Base-by-base conservation (phyloP, 225 moss, liverwort and hornwort genomes). In the Thuidium tamariscinum region DNA sequence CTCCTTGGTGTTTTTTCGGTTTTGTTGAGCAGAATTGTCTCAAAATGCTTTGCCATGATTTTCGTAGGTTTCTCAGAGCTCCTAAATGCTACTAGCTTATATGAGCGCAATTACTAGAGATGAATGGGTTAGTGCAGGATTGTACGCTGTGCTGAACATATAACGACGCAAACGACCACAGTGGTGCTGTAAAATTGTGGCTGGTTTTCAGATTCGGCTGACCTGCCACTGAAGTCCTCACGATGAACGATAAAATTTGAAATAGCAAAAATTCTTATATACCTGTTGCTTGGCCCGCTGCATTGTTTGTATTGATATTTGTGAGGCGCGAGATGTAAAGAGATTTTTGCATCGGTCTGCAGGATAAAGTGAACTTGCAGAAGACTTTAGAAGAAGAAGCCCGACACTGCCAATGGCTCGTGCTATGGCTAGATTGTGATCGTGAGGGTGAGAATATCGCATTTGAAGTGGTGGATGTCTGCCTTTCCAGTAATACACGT, bases 401-500 rank as follows among this genome's bases (percentile, higher is more conserved):
- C 56, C 94, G 97, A 65, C 91, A 89, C 78, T 95, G 98, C 88
- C 95, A 99, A 81, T 94, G 95, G 94, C 93, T 99, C 66, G 97
- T 99, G 82, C 90, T 99, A 76, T 99, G 98, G 98, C 87, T 99
- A 74, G 98, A 99, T 92, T 99, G 98, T 91, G 98, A 99, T 93
- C 95, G 98, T 79, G 98, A 99, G 93, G 98, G 98, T 90, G 98
- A 99, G 88, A 99, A 99, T 89, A 99, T 99, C 63, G 98, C 98
- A 56, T 97, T 91, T 74, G 97, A 99, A 91, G 98, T 97, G 82
- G 85, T 99, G 86, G 95, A 97, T 82, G 98, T 99, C 68, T 99
- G 98, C 91, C 87, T 78, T 77, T 81, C 92, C 70, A 96, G 94
- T 83, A 99, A 99, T 84, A 81, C 94, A 55, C 96, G 94, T 78